Evolutionary conservation across 768 basidiomycete genomes (phyloP).

Genomic region (Tylopilus plumbeoviolaceoides): DNA sequence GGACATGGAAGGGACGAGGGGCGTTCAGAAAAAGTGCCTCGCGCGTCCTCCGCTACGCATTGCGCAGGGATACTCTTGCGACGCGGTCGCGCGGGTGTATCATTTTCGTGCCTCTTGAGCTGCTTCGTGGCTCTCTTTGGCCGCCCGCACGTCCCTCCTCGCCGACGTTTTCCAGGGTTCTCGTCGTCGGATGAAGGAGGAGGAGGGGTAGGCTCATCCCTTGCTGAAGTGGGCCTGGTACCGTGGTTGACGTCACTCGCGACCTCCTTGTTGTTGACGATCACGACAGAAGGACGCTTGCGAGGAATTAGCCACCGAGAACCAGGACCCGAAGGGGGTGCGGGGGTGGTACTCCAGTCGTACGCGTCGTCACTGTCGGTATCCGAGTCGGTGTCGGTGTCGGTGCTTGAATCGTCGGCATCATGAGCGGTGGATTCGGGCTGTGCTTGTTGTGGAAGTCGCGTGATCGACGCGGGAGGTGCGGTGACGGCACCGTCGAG

Average conservation of each 20-base stretch:
- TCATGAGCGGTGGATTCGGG: constrained; percentile 7
- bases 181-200: constrained; percentile 7
- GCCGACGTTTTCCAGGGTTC: constrained; percentile 16
- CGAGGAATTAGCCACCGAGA: constrained; percentile 19
- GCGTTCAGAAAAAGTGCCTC: not conserved
- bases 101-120: constrained; percentile 9
- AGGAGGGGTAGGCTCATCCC: not conserved
- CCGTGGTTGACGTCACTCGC: not conserved
- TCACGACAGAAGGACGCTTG: constrained; percentile 20
- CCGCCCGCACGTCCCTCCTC: constrained; percentile 3
- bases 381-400: constrained; percentile 11
- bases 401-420: constrained; percentile 6
- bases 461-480: not conserved
- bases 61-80: not conserved
- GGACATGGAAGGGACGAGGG: not conserved
- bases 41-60: not conserved
- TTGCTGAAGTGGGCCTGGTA: not conserved
- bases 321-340: constrained; percentile 8
- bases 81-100: constrained; percentile 8
- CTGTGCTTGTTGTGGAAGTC: not conserved
- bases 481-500: constrained; percentile 1
- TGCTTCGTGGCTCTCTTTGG: constrained; percentile 8
- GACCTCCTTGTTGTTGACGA: not conserved
- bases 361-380: constrained; percentile 14
- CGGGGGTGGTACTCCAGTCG: constrained; percentile 9